Evolutionary conservation across 495 filamentous ascomycete genomes (phyloP), one percentile per base, ranked within the genome.

Genomic region (Penicillium malachiteum): DNA sequence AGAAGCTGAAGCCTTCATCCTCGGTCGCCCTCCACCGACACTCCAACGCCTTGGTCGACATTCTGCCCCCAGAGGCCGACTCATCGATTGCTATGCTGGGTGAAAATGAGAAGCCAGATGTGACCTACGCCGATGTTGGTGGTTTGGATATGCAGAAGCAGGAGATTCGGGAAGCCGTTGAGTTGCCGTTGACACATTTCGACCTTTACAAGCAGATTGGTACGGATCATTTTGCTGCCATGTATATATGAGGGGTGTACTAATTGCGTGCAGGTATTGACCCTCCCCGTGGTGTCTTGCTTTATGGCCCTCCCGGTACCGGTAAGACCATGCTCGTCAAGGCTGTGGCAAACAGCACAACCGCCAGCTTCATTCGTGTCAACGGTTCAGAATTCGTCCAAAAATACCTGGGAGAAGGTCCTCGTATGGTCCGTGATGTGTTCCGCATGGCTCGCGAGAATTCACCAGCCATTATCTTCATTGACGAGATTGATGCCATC

Each of bases 121-220:
- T 98, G 37, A 96, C 92, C 37, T 98, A 98, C 66, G 92, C 91
- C 52, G 94, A 98, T 72, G 95, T 98, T 51, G 94, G 94, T 76
- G 94, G 94, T 7, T 77, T 97, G 56, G 94, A 98, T 70, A 98
- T 98, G 94, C 94, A 98, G 76, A 98, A 98, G 78, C 94, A 98
- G 75, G 94, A 98, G 72, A 98, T 98, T 49, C 82, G 95, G 50
- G 94, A 98, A 73, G 94, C 94, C 14, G 94, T 98, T 53, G 94
- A 98, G 77, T 78, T 98, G 55, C 94, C 94, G 9, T 77, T 98
- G 57, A 96, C 92, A 26, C 95, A 97, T 71, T 96, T 96, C 69
- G 93, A 97, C 71, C 86, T 98, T 11, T 98, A 98, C 80, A 93
- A 89, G 76, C 92, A 97, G 75, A 97, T 97, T 55, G 88, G 84